Base-by-base conservation (phyloP, 768 basidiomycete species). In the Tubosaeta brunneosetosa region DNA sequence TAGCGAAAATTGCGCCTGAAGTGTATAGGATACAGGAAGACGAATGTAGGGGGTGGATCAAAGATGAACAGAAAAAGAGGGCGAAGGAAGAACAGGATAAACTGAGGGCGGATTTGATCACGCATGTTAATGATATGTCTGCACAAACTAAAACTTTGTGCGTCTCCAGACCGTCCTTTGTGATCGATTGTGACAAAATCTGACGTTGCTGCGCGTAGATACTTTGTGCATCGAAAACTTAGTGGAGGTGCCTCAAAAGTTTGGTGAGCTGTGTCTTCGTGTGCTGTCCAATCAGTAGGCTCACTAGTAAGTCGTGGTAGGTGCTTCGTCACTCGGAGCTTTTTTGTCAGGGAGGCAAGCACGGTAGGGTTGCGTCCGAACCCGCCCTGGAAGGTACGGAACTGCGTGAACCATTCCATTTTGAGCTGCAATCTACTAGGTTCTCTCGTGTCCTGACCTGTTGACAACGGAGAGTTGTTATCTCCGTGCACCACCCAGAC, bases 401-500 rank as follows among this genome's bases (percentile, higher is more conserved):
- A 0, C 16, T n/a, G 2, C 32, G 34, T 29, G 0, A 22, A 10
- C 6, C 13, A 26, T 27, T 4, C 8, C 10, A 3, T 34, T 22
- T 22, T 37, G 41, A 52, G 9, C 43, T 41, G 1, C 5, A 14
- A 0, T 19, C 12, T 17, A 1, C 3, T 49, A 67, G 61, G 42
- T 56, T n/a, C 22, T 46, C 19, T 42, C 55, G 7, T 7, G 26
- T 26, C 19, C 38, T 2, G 44, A 51, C 25, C 22, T 34, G 43
- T 32, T 33, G 6, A 10, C 32, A 26, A 37, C 27, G 17, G 14
- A 26, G 12, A 25, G 26, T 16, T 37, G 12, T 6, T 49, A 43
- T 26, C 47, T 59, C 38, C 26, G 32, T 27, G 26, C 42, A 6
- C 65, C 61, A 2, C 55, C 50, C 33, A 66, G 72, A 17, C 80